Evolutionary conservation across 257 asterid genomes (phyloP), one percentile per base, ranked within the genome.

Genomic region (Solanum paucissectum): DNA sequence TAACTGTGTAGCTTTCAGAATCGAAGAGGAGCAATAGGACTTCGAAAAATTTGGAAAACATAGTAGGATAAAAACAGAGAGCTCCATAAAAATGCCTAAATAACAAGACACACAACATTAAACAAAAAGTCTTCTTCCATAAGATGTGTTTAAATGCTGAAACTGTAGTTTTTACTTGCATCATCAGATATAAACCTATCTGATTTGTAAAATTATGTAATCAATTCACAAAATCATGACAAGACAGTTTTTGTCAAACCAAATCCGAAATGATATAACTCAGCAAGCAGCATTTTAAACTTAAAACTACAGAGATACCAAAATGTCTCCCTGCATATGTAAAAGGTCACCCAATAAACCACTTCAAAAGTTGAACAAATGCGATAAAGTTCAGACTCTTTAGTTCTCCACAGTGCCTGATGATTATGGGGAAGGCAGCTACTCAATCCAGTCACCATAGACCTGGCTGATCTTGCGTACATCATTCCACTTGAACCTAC

Each of bases 361-460:
- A 66, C n/a, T 66, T n/a, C 49, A 85, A 46, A 20, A 74, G 32
- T 86, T 69, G 87, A 44, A 8, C 69, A 42, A 42, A 29, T 55
- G 29, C 46, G 11, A 49, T 8, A 10, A 32, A 18, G 69, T 64
- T 66, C 32, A n/a, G 36, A 46, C 74, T 9, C 62, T 27, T 72
- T 55, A 87, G 82, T 11, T 83, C 33, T 73, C 58, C 62, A 60
- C 58, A 32, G 55, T 42, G 86, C 12, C 49, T 37, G 86, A 79
- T 77, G 87, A 82, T 49, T 29, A 82, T 8, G 14, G 42, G 29
- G 23, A 16, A 82, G 18, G 62, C n/a, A 20, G 38, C 55, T 27
- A 34, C 9, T 90, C 93, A 34, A 91, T 88, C 96, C 96, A 93
- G 89, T 94, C 97, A 64, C 90, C 96, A 75, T 94, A 93, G 87